Base-by-base conservation (phyloP, 1,139 yeast species). In the Pichia sp. region DNA sequence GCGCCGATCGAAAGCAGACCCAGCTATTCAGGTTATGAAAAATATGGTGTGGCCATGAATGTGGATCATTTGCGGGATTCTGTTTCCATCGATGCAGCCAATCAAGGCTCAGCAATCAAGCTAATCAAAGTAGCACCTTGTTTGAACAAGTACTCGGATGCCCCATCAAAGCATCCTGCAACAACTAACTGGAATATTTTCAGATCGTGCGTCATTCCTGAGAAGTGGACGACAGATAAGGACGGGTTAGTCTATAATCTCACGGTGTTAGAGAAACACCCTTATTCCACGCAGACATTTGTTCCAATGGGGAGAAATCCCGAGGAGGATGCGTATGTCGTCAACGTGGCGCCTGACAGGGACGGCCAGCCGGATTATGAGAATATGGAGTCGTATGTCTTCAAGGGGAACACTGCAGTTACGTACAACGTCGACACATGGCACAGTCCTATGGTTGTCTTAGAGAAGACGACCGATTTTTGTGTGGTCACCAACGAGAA, bases 371-470 rank as follows among this genome's bases (percentile, higher is more conserved):
- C 97, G 0, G 87, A 85, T 57, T 77, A 82, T 8, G 60, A 70
- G 1, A 71, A 79, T 0, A 62, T 85, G 13, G 74, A 72, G 58
- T 96, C 96, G 0, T 91, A 89, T 61, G 60, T 82, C 4, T 88
- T 93, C 57, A 77, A 71, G 51, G 96, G 96, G 0, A 84, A 87
- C 66, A 96, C 89, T 65, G 87, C 96, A 0, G 87, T 91, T 3
- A 91, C 96, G 0, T 91, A 91, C 65, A 96, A 89, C 0, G 80
- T 80, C 0, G 95, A 73, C 3, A 75, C 79, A 9, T 84, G 90
- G 90, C 98, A 91, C 66, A 96, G 97, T 0, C 98, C 98, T 1
- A 91, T 91, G 97, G 85, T 91, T 41, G 93, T 88, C 7, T 66
- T 79, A 26, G 81, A 76, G 50, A 74, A 76, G 10, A 71, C 79